These are phyloP conservation scores for Rubia tinctorum DNA, from an alignment of 305 asterid genomes.

Conservation along the genomic window DNA sequence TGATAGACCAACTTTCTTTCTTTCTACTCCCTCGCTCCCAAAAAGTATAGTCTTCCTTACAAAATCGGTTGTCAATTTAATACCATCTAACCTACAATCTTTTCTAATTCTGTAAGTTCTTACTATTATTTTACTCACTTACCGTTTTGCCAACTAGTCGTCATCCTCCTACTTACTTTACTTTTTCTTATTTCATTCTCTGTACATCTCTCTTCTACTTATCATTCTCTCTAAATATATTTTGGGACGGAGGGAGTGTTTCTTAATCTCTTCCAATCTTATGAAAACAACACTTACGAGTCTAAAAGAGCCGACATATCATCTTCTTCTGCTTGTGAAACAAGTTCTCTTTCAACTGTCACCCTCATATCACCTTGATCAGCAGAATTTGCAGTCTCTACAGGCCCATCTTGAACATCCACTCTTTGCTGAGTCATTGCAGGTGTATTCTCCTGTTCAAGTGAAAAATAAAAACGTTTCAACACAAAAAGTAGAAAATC, in stretches of 20 bases:
- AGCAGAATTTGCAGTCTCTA: constrained; percentile 28
- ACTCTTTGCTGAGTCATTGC: constrained; percentile 55
- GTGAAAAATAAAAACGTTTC: constrained; percentile 8
- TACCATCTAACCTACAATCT: neutral
- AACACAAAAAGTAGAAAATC: neutral
- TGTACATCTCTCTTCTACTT: neutral
- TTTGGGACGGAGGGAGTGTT: neutral
- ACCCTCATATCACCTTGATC: constrained; percentile 73
- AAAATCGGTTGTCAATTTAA: too few relatives aligned
- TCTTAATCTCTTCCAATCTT: neutral
- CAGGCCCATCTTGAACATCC: constrained; percentile 62
- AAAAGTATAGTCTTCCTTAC: neutral
- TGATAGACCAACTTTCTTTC: neutral
- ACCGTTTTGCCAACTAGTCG: too few relatives aligned
- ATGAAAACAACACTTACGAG: constrained; percentile 60
- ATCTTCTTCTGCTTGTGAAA: constrained; percentile 98
- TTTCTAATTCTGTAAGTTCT: neutral
- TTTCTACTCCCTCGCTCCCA: neutral
- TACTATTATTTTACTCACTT: neutral
- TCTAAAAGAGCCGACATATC: constrained; percentile 99
- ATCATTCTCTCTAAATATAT: neutral
- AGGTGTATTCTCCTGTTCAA: constrained; percentile 72
- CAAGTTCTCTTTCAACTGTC: constrained; percentile 97
- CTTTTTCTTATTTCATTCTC: too few relatives aligned
- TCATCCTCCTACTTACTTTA: too few relatives aligned